A percentile compares a stretch with the other conserved stretches of the same genome.
Evolutionary conservation across 148 eudicot genomes (phyloP).

Genomic region (Rhododendron mucronatum): DNA sequence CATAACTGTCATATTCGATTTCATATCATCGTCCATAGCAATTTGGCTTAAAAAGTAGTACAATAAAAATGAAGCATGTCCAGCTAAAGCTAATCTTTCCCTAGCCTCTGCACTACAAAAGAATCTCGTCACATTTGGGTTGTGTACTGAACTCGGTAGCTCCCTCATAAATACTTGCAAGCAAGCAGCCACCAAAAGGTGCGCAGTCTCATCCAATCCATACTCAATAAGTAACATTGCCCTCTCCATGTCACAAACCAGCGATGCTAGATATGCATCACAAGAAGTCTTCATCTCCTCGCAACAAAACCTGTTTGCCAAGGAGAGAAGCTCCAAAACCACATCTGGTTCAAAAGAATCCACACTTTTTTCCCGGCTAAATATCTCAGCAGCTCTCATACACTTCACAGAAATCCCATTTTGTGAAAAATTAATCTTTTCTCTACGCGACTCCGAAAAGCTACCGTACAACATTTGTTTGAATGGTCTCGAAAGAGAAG

Average conservation of each 20-base stretch:
- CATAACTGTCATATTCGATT: slow-evolving; percentile 61
- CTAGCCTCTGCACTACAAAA: slow-evolving; percentile 62
- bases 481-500: slow-evolving; percentile 69
- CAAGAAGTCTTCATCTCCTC: slow-evolving; percentile 77
- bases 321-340: slow-evolving; percentile 64
- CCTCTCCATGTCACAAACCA: slow-evolving; percentile 49
- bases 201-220: slow-evolving; percentile 72
- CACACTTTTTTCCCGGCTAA: slow-evolving; percentile 59
- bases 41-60: slow-evolving; percentile 73
- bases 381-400: slow-evolving; percentile 68
- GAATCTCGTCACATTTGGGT: slow-evolving; percentile 49
- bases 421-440: slow-evolving; percentile 58
- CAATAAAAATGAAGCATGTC: slow-evolving; percentile 65
- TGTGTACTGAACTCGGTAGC: slow-evolving; percentile 55
- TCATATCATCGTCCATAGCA: slow-evolving; percentile 73
- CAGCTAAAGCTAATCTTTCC: slow-evolving; percentile 46
- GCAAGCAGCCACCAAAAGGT: slow-evolving; percentile 76
- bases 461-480: slow-evolving; percentile 61
- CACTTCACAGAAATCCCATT: slow-evolving; percentile 54
- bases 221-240: slow-evolving; percentile 69
- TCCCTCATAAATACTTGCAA: slow-evolving; percentile 79
- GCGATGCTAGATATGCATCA: slow-evolving; percentile 64
- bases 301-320: slow-evolving; percentile 74
- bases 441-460: slow-evolving; percentile 59
- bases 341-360: slow-evolving; percentile 44